phyloP scores from a whole-genome alignment of 1,284 basidiomycete species.

The Heterobasidion occidentale region DNA sequence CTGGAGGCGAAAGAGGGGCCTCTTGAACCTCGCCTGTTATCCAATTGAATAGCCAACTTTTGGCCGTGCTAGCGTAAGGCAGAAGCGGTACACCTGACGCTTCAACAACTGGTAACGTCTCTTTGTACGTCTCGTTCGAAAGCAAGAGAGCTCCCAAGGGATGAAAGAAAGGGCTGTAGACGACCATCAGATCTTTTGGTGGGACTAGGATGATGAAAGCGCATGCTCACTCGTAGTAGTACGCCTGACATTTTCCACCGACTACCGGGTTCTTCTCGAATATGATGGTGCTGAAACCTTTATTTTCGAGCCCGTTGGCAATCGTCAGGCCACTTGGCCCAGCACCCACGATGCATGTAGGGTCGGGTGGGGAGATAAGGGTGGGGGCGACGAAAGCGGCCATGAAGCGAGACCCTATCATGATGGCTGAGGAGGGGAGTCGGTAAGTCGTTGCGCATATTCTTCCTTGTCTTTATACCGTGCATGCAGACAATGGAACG shows the following conservation, averaged over 20 bases:
- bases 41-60: not conserved
- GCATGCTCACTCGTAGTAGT: not conserved
- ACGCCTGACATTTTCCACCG: not conserved
- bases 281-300: not conserved
- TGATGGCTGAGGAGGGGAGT: too few relatives aligned
- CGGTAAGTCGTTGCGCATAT: too few relatives aligned
- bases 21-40: not conserved
- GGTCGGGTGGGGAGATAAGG: not conserved
- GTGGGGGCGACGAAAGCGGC: not conserved
- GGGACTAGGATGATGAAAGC: not conserved
- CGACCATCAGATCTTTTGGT: not conserved
- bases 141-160: not conserved
- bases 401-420: too few relatives aligned
- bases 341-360: not conserved
- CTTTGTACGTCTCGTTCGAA: not conserved
- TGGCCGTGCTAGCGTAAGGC: not conserved
- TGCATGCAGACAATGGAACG: too few relatives aligned
- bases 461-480: too few relatives aligned
- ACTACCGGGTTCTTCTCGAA: not conserved
- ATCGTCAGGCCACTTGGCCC: not conserved
- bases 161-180: not conserved
- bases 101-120: not conserved
- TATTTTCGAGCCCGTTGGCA: not conserved
- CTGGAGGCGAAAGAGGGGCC: not conserved
- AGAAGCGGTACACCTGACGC: not conserved